phyloP scores from a whole-genome alignment of 2,329 filamentous ascomycete species.

The Grosmannia clavigera region DNA sequence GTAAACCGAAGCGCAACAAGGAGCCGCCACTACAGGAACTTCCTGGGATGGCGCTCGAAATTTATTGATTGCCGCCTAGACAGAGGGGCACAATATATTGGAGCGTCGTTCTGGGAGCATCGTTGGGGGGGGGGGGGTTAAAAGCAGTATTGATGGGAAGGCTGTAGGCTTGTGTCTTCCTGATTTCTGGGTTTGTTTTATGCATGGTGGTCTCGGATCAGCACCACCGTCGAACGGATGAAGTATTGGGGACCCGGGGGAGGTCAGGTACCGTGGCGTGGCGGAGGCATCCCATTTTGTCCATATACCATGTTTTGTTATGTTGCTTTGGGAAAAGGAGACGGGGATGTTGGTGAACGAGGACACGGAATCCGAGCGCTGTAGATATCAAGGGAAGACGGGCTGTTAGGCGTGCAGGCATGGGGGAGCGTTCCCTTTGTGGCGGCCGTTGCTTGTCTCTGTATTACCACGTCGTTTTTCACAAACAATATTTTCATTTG shows the following conservation, averaged over 20 bases:
- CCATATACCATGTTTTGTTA: neutral
- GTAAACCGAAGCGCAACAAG: constrained; percentile 28
- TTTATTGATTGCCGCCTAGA: too few relatives aligned
- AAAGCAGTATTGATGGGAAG: constrained; percentile 3
- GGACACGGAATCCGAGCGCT: neutral
- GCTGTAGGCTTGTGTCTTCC: neutral
- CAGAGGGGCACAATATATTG: neutral
- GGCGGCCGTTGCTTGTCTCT: too few relatives aligned
- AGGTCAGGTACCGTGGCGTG: neutral
- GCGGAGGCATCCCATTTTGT: neutral
- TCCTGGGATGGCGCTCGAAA: neutral
- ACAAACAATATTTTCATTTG: too few relatives aligned
- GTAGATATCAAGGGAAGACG: neutral
- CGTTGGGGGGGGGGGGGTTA: neutral
- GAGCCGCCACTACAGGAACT: constrained; percentile 3
- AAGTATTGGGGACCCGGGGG: neutral
- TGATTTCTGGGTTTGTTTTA: neutral
- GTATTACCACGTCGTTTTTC: too few relatives aligned
- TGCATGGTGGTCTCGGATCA: constrained; percentile 9
- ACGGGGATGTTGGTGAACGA: neutral
- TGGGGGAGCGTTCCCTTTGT: too few relatives aligned
- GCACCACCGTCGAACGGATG: constrained; percentile 4
- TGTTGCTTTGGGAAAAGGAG: neutral
- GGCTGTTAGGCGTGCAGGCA: too few relatives aligned
- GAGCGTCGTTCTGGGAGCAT: neutral